Evolutionary conservation across 305 asterid genomes (phyloP), one percentile per base, ranked within the genome.

Genomic region (Fraxinus xanthoxyloides): DNA sequence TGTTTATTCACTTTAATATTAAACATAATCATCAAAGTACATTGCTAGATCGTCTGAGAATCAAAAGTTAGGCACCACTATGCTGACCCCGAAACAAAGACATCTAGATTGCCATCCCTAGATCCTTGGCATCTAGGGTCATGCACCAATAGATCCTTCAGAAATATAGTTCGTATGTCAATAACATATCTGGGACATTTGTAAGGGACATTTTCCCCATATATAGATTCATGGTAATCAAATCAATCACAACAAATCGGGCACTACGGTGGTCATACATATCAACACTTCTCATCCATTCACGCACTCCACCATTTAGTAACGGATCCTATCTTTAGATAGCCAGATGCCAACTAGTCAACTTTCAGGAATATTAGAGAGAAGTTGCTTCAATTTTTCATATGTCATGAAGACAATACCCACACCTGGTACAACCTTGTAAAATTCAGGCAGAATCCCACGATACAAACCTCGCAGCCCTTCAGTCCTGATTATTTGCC

Each of bases 351-450:
- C 43, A 51, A 59, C 73, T 23, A 4, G 77, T 87, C 81, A 88
- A 61, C 88, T 82, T 77, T 76, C 87, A 40, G 94, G 91, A 38
- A 89, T 84, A 79, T 59, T 79, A 38, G 93, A 91, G 48, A 94
- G 89, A 61, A 94, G 54, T 87, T 92, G 92, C 91, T 92, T 94
- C 90, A 90, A 28, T 87, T 90, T 92, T 80, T 94, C 97, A 24
- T 92, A 94, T 1, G 97, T 94, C 98, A 94, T 92, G 85, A 93
- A 94, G 61, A 93, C 93, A 19, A 94, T 94, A 59, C 95, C 91
- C 28, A 94, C 92, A 70, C 95, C 86, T 1, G 98, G 97, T 61
- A 92, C 97, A 26, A 92, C 97, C 88, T 94, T 94, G 95, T 86
- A 92, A 80, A 89, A 92, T 86, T 94, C 98, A 3, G 98, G 97